These are phyloP conservation scores for Keqinozyma sinolaborantium DNA, from an alignment of 1,139 yeast species.

Conservation along the genomic window DNA sequence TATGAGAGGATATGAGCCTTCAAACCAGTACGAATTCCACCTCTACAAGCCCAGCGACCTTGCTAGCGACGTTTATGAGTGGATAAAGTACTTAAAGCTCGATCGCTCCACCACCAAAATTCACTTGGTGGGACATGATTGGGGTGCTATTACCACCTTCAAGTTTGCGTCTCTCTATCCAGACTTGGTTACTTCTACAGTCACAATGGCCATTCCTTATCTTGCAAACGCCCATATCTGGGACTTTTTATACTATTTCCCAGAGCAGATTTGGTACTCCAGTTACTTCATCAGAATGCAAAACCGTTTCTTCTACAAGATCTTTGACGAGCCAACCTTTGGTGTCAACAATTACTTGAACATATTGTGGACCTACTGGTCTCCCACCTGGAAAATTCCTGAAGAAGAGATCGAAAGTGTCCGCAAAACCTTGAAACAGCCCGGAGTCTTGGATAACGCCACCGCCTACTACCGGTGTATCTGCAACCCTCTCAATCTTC, in stretches of 20 bases:
- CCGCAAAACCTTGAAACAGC: conserved; percentile 21
- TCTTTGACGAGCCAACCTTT: conserved; percentile 16
- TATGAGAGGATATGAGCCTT: conserved; percentile 40
- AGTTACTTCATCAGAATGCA: conserved; percentile 45
- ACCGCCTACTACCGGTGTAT: conserved; percentile 42
- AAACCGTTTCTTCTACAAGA: conserved; percentile 19
- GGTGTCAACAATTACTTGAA: conserved; percentile 25
- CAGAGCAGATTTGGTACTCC: conserved; percentile 34
- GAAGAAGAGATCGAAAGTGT: conserved; percentile 26
- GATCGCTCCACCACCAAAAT: conserved; percentile 24
- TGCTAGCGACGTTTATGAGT: conserved; percentile 34
- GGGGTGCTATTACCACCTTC: conserved; percentile 42
- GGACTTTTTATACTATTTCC: conserved; percentile 27
- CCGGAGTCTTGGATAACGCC: conserved; percentile 31
- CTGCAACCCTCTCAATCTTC: conserved; percentile 19
- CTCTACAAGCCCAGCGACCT: conserved; percentile 27
- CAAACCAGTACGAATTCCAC: conserved; percentile 25
- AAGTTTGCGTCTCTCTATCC: conserved; percentile 36
- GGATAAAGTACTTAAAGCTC: conserved; percentile 21
- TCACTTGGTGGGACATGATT: conserved; percentile 44
- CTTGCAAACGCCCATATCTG: conserved; percentile 23
- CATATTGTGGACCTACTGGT: conserved; percentile 38
- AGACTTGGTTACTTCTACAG: conserved; percentile 31
- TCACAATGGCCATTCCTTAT: conserved; percentile 40
- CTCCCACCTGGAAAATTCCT: conserved; percentile 35